Percentiles rank a stretch among this genome's conserved stretches.
Evolutionary conservation across 2,329 filamentous ascomycete genomes (phyloP).

Genomic region (Knufia fluminis): DNA sequence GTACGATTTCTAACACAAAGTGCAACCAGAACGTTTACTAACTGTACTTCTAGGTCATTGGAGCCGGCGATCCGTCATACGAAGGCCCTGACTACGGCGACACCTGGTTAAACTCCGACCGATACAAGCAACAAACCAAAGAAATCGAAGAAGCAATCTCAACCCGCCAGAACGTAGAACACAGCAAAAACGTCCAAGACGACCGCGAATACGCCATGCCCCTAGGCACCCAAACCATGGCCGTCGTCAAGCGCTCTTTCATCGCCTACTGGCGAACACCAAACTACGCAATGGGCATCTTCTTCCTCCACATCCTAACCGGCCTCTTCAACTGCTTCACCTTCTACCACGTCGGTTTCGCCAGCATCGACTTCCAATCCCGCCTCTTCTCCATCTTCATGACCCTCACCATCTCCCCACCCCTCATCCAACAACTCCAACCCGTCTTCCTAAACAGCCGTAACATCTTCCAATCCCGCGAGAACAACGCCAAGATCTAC

Average conservation of each 20-base stretch:
- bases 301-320: slow-evolving; percentile 52
- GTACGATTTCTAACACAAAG: neutral
- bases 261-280: slow-evolving; percentile 57
- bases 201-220: slow-evolving; percentile 57
- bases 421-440: slow-evolving; percentile 68
- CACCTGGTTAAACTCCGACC: slow-evolving; percentile 48
- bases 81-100: slow-evolving; percentile 54
- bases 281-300: slow-evolving; percentile 51
- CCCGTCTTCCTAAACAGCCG: slow-evolving; percentile 60
- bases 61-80: slow-evolving; percentile 54
- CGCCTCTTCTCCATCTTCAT: slow-evolving; percentile 69
- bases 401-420: slow-evolving; percentile 64
- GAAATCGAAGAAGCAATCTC: slow-evolving; percentile 48
- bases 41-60: slow-evolving; percentile 38
- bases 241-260: slow-evolving; percentile 51
- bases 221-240: slow-evolving; percentile 42
- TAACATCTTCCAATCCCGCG: slow-evolving; percentile 60
- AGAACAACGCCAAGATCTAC: slow-evolving; percentile 72
- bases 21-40: too few relatives aligned
- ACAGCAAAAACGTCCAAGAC: slow-evolving; percentile 36
- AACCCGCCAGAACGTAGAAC: slow-evolving; percentile 34
- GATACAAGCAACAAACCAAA: slow-evolving; percentile 37
- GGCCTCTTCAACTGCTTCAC: slow-evolving; percentile 63
- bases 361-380: slow-evolving; percentile 56
- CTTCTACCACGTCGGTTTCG: slow-evolving; percentile 53